Evolutionary conservation across 108 stramenopile genomes (phyloP), one percentile per base, ranked within the genome.

Genomic region (Nannochloropsis gaditana): DNA sequence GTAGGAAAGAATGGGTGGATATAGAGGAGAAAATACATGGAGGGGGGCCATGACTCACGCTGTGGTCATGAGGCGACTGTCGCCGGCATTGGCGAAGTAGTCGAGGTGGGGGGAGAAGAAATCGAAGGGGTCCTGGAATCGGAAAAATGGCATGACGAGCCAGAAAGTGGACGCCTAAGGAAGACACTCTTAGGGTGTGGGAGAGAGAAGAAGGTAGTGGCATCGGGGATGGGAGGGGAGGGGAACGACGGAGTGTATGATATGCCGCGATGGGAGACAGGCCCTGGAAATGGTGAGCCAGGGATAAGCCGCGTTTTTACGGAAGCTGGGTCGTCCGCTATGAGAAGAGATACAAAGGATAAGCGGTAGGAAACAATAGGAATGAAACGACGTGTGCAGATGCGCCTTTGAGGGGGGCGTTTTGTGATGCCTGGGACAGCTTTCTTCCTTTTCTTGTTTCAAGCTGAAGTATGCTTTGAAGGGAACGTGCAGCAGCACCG

Each of bases 241-340:
- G 47, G 47, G 21, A 9, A 2, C 19, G 10, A 81, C 8, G 31
- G 31, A 5, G 3, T 17, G 59, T 21, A 21, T 41, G 42, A 5
- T 83, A 41, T 43, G 9, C n/a, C 43, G 82, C 11, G 82, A 45
- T 79, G 80, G 86, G 21, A 85, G 85, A 80, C 80, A 43, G 80
- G 84, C 86, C 3, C 9, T 88, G 9, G 83, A 44, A 11, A 83
- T 82, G 31, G 86, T 86, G 43, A 86, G 83, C 80, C 89, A 90
- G 88, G 45, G 93, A 73, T 59, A 83, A 83, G 79, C 31, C 79
- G 15, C 44, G 45, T 43, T 79, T 84, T 41, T 9, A 79, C 43
- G 21, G 21, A 21, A 83, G 80, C 79, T 41, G 5, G 17, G 9
- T 19, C 11, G 44, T 19, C 83, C 82, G 42, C 9, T 43, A 42